Evolutionary conservation across 805 yeast species (phyloP), one percentile per base, ranked within the genome.

Genomic region (Vanderwaltozyma tropicalis): DNA sequence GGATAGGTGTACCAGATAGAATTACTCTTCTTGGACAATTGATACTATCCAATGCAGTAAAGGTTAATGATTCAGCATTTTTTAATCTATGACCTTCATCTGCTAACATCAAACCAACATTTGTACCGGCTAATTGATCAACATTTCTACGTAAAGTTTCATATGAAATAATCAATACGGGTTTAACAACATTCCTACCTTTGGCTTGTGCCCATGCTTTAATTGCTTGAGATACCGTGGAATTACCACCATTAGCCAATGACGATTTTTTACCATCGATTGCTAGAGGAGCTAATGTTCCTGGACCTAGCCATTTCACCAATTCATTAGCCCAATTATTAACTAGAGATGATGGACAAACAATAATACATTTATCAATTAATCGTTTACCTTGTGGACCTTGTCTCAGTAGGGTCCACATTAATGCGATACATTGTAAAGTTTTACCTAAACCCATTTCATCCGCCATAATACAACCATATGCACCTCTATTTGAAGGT

Each of bases 401-500:
- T 57, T 89, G 98, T 43, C 74, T 75, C 34, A 89, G 66, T 34
- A 89, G 57, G 0, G 96, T 89, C 97, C 97, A 89, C 83, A 88
- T 71, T 24, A 89, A 66, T 0, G 96, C 70, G 25, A 89, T 71
- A 58, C 97, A 89, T 56, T 86, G 96, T 19, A 86, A 66, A 0
- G 96, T 86, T 55, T 86, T 86, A 19, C 96, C 96, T 28, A 86
- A 66, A 4, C 96, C 96, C 96, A 87, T 87, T 59, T 84, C 96
- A 62, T 87, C 96, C 0, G 96, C 96, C 97, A 89, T 89, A 35
- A 89, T 89, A 54, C 96, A 89, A 3, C 98, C 98, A 52, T 81
- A 76, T 0, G 96, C 96, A 25, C 80, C 68, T 7, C 85, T 72
- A 55, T 81, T 43, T 24, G 41, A 35, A 13, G 37, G 31, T 18